Base-by-base conservation (phyloP, 345 rosid species). In the Acer campestre region DNA sequence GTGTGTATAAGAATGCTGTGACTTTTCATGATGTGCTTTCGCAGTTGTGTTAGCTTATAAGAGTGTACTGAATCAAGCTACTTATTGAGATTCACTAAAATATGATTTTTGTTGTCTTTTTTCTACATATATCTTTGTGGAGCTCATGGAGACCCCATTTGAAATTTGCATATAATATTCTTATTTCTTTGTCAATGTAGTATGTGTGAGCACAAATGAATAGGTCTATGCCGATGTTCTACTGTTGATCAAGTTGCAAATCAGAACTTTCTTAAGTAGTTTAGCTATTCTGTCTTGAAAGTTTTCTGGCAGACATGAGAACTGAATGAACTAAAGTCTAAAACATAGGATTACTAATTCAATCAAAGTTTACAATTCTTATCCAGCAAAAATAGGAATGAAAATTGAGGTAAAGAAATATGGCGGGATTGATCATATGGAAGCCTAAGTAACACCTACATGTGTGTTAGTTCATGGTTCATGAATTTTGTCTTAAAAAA, bases 1-100 rank as follows among this genome's bases (percentile, higher is more conserved):
- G 99, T 92, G 40, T 59, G 25, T 23, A 38, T 20, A 70, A 51
- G 31, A 68, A 61, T 29, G 63, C 4, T 35, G 6, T 29, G 31
- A 18, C 48, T 44, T 35, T 49, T 3, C 40, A 68, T 25, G 18
- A 42, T 64, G 13, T 51, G 20, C 53, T 49, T 67, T 63, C 44
- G 23, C 38, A 53, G 61, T 25, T 68, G 12, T 18, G 73, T 49
- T n/a, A 6, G 61, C 61, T 56, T 17, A 18, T 18, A 56, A 56
- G 20, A 3, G 20, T 58, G 62, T n/a, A 51, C 25, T 9, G 25
- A 20, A 58, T 58, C 62, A 1, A 20, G 10, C 62, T 58, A 3
- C 56, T 51, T 14, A 49, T 11, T 49, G 4, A 49, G 16, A 49
- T 49, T 12, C 17, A 12, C 17, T 10, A 12, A 48, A 49, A 13